phyloP scores from a whole-genome alignment of 306 rosid genomes.

The Fragaria nilgerrensis region DNA sequence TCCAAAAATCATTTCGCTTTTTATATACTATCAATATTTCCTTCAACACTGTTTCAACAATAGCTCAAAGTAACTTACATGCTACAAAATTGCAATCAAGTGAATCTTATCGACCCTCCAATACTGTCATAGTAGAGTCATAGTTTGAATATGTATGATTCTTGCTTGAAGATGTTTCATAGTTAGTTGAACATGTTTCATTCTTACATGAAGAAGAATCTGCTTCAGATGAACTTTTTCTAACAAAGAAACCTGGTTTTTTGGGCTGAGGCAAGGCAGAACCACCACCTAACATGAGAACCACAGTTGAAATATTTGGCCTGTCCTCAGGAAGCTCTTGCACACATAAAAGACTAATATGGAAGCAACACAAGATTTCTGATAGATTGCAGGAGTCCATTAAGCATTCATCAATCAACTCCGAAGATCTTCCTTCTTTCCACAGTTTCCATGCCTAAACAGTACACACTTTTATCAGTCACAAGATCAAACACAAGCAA shows the following conservation, averaged over 20 bases:
- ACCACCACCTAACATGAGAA: slow-evolving; percentile 49
- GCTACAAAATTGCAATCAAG: slow-evolving; percentile 1
- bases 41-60: background rate
- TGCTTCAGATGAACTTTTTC: slow-evolving; percentile 9
- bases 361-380: slow-evolving; percentile 40
- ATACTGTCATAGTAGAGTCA: slow-evolving; percentile 36
- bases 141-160: slow-evolving; percentile 29
- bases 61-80: background rate
- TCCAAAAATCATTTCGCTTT: background rate
- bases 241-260: slow-evolving; percentile 42
- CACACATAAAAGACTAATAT: slow-evolving; percentile 53
- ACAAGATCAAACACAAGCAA: background rate
- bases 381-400: slow-evolving; percentile 13
- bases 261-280: slow-evolving; percentile 40
- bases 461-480: background rate
- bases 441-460: slow-evolving; percentile 39
- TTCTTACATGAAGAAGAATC: background rate
- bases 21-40: background rate
- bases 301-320: slow-evolving; percentile 52
- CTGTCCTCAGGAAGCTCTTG: slow-evolving; percentile 52
- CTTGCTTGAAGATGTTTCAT: slow-evolving; percentile 3
- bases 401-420: slow-evolving; percentile 22
- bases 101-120: slow-evolving; percentile 44
- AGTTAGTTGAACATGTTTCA: background rate
- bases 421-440: slow-evolving; percentile 26